Base-by-base conservation (phyloP, 148 eudicot genomes). In the Rhododendron henanense region DNA sequence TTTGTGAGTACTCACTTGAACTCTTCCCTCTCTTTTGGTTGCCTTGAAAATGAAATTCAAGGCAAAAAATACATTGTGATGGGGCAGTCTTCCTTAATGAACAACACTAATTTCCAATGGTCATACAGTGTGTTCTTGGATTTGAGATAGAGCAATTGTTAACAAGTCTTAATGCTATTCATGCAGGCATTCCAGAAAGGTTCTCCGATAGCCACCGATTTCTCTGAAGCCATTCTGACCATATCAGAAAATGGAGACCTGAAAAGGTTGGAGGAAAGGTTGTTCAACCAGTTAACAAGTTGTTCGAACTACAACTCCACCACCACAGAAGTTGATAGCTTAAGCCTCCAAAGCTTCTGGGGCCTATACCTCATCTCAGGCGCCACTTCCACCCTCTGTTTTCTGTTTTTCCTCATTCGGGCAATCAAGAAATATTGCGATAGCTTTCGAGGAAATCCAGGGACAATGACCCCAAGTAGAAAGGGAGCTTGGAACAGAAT, bases 101-200 rank as follows among this genome's bases (percentile, higher is more conserved):
- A 41, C 1, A 41, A 41, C 44, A 41, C 44, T 41, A 41, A 41
- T 41, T 41, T 41, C 44, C 44, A 41, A 41, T 5, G 7, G 44
- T 6, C 44, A 48, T 74, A 10, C 9, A 14, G 33, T 37, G 19
- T 35, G 6, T 63, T 25, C n/a, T 1, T 50, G 25, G n/a, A 61
- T 14, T 37, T 41, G 11, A 23, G 18, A 7, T 16, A 19, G 39
- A 31, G 37, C 21, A 57, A 81, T 59, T 4, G 75, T 21, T n/a
- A 21, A 41, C 75, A 61, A 61, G 23, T 37, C 31, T 23, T 31
- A 1, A 21, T 50, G 25, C 39, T 82, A 84, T 88, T 84, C 84
- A 75, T 85, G 87, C 83, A 91, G 91, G 92, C 79, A 1, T 91
- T 91, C 55, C 88, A 85, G 11, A 91, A 91, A 63, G 91, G 88